Evolutionary conservation across 176 grass and related monocot genomes (phyloP).

Genomic region (Paspalum notatum): DNA sequence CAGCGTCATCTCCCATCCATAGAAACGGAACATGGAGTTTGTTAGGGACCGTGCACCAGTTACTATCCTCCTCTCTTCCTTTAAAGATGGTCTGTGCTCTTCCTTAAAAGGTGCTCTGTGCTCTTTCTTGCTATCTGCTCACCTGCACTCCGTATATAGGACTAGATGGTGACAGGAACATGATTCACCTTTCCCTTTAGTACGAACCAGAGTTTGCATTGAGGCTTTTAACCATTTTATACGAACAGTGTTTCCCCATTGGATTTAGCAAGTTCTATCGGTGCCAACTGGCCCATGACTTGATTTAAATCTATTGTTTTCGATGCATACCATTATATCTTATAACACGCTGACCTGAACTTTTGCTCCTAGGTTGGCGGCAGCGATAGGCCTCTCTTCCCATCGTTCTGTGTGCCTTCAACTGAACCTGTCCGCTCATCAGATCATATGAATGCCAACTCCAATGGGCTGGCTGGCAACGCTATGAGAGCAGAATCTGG

Average conservation of each 20-base stretch:
- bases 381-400: slow-evolving; percentile 52
- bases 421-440: slow-evolving; percentile 43
- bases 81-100: too few relatives aligned
- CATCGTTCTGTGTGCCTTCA: slow-evolving; percentile 59
- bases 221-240: too few relatives aligned
- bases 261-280: too few relatives aligned
- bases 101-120: background rate
- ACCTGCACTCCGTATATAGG: background rate
- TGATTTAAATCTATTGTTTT: background rate
- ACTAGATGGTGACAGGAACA: slow-evolving; percentile 6
- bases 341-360: slow-evolving; percentile 9
- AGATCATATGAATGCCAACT: slow-evolving; percentile 46
- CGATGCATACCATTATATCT: background rate
- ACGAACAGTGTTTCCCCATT: too few relatives aligned
- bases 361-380: slow-evolving; percentile 53
- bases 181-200: background rate
- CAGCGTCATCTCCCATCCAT: background rate
- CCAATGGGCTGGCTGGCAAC: slow-evolving; percentile 22
- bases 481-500: slow-evolving; percentile 44
- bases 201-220: too few relatives aligned
- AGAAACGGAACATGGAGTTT: background rate
- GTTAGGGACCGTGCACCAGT: background rate
- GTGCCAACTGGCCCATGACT: too few relatives aligned
- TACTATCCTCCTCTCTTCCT: background rate
- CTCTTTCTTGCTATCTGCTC: background rate